Conservation (phyloP, 805 yeast genomes). For the Candida lessepsii region DNA sequence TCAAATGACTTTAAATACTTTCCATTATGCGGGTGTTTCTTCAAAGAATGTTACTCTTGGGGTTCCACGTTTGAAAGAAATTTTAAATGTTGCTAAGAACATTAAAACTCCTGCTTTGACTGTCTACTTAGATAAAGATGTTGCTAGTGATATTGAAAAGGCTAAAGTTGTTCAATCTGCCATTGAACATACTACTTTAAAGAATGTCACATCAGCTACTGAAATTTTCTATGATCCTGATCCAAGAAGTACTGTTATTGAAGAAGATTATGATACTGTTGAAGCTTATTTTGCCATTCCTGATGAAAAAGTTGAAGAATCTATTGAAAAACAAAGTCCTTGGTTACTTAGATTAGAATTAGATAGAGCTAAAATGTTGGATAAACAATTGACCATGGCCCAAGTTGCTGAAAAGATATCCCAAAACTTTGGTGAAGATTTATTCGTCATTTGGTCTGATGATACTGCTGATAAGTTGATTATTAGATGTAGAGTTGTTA, state of each 20-base stretch:
- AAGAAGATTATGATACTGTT: conserved; percentile 95
- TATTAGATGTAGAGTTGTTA: conserved; percentile 96
- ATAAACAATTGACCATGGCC: conserved; percentile 95
- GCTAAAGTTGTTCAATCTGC: conserved; percentile 96
- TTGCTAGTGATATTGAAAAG: conserved; percentile 84
- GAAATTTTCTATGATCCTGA: conserved; percentile 98
- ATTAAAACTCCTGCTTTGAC: conserved; percentile 99
- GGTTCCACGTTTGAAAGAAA: conserved; percentile 97
- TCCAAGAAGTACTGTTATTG: conserved; percentile 94
- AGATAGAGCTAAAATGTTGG: conserved; percentile 98
- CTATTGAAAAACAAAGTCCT: conserved; percentile 92
- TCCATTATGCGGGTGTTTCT: conserved; percentile 98
- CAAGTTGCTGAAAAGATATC: conserved; percentile 96
- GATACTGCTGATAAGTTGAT: conserved; percentile 96
- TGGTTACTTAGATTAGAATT: conserved; percentile 96
- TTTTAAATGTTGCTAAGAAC: conserved; percentile 95
- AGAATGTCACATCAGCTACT: conserved; percentile 94
- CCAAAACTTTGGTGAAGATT: conserved; percentile 88
- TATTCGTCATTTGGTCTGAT: conserved; percentile 98
- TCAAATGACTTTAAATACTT: conserved; percentile 95
- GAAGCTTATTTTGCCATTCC: conserved; percentile 97
- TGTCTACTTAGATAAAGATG: conserved; percentile 79
- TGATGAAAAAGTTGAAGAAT: conserved; percentile 94
- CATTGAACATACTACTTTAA: conserved; percentile 92
- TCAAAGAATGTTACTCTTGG: conserved; percentile 95